These are phyloP conservation scores for Oropetium thomaeum DNA, from an alignment of 176 grass and related monocot genomes.

Conservation along the genomic window DNA sequence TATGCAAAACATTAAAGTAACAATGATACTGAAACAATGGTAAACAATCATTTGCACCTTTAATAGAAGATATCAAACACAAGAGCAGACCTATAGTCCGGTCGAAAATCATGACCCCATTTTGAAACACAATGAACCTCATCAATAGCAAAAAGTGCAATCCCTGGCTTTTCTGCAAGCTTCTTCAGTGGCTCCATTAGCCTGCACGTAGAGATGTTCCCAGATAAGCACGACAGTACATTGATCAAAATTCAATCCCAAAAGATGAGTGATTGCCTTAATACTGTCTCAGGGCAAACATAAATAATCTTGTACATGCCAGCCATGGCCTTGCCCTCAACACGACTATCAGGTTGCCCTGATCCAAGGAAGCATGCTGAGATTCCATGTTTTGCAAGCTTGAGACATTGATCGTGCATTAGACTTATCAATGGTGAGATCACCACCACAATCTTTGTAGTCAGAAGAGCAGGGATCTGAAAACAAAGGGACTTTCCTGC, in stretches of 20 bases:
- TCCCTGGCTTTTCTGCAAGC: slow-evolving; percentile 86
- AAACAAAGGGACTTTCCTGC: slow-evolving; percentile 97
- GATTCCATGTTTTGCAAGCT: slow-evolving; percentile 78
- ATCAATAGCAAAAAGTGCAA: slow-evolving; percentile 92
- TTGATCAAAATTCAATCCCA: slow-evolving; percentile 6
- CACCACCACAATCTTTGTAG: slow-evolving; percentile 72
- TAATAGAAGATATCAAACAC: slow-evolving; percentile 43
- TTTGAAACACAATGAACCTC: slow-evolving; percentile 98
- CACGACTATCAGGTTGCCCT: slow-evolving; percentile 76
- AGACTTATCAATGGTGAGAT: slow-evolving; percentile 97
- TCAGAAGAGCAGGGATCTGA: slow-evolving; percentile 85
- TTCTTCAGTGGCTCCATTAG: slow-evolving; percentile 83
- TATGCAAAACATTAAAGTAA: slow-evolving; percentile 16
- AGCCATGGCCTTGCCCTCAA: slow-evolving; percentile 87
- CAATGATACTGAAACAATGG: not conserved
- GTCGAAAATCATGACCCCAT: slow-evolving; percentile 98
- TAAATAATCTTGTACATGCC: slow-evolving; percentile 95
- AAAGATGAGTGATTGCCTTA: slow-evolving; percentile 59
- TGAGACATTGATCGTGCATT: slow-evolving; percentile 96
- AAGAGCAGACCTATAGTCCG: slow-evolving; percentile 80
- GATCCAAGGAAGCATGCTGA: slow-evolving; percentile 96
- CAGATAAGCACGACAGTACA: slow-evolving; percentile 8
- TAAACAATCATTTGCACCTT: slow-evolving; percentile 34
- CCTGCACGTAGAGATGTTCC: slow-evolving; percentile 46
- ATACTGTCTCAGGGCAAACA: slow-evolving; percentile 91